Evolutionary conservation across 805 yeast genomes (phyloP).

Genomic region (Teunomyces lycoperdinae): DNA sequence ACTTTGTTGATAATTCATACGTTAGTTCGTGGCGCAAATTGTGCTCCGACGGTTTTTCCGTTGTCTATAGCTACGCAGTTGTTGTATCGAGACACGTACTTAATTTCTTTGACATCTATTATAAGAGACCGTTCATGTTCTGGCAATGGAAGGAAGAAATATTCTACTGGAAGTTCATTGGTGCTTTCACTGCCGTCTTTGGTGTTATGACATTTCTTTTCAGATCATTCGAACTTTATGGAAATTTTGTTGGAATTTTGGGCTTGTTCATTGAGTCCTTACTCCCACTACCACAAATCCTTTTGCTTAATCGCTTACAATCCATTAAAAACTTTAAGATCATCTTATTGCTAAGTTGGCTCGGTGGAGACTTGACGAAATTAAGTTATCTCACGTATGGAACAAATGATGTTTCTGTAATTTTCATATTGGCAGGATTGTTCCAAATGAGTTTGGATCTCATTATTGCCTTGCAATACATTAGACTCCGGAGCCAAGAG

Average conservation of each 20-base stretch:
- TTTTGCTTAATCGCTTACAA: constrained; percentile 62
- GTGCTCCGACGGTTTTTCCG: constrained; percentile 7
- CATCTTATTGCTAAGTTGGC: constrained; percentile 76
- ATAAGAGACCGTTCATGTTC: constrained; percentile 59
- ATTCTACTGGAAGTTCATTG: constrained; percentile 63
- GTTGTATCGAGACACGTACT: constrained; percentile 31
- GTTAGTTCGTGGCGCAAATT: constrained; percentile 1
- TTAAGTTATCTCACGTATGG: constrained; percentile 74
- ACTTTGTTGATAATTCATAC: constrained; percentile 7
- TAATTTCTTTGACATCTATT: constrained; percentile 68
- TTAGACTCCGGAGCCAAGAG: constrained; percentile 49
- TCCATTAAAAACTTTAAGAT: constrained; percentile 77
- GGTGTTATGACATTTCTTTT: constrained; percentile 41
- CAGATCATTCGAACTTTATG: constrained; percentile 34
- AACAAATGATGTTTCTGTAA: constrained; percentile 60
- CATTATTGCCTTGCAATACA: constrained; percentile 68
- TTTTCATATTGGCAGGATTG: constrained; percentile 67
- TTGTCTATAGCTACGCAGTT: constrained; percentile 8
- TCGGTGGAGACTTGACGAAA: constrained; percentile 83
- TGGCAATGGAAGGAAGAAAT: constrained; percentile 82
- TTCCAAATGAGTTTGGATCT: constrained; percentile 78
- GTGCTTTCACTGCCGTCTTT: constrained; percentile 41
- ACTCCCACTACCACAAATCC: constrained; percentile 74
- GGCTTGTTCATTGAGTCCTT: constrained; percentile 72
- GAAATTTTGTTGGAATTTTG: constrained; percentile 53